Evolutionary conservation across 371 early-diverging fungal species (phyloP), one percentile per base, ranked within the genome.

Genomic region (Saksenaea oblongispora): DNA sequence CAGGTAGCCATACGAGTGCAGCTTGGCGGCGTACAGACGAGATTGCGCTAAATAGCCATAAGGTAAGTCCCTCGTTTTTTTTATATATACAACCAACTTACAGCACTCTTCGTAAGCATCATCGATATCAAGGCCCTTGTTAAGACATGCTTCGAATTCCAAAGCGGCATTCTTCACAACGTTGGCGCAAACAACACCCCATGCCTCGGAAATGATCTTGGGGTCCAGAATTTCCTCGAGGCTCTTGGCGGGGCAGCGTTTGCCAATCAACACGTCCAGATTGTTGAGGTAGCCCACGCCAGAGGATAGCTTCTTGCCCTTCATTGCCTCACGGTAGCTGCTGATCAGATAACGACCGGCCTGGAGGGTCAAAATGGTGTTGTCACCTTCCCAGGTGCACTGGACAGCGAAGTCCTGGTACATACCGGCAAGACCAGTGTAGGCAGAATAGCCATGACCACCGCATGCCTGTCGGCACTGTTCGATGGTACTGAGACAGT

Each of bases 301-400:
- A 56, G 83, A 86, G 18, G 93, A 87, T 62, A 92, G 84, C 31
- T 85, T 80, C 77, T 90, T 89, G 62, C 93, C 93, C 54, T 85
- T 85, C 55, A 85, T 77, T 34, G 91, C 89, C 53, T 92, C 93
- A 34, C 89, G 87, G 71, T 91, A 93, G 57, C 91, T 89, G 62
- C 83, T 79, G 56, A 96, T 89, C 61, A 96, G 80, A 70, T 93
- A 96, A 65, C 96, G 89, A 51, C 95, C 95, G 31, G 92, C 84
- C 71, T 96, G 96, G 58, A 95, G 85, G 4, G 94, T 93, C 73
- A 95, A 78, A 56, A 96, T 92, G 58, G 95, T 95, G 73, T 95
- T 95, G 76, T 93, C 93, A 65, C 93, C 93, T 71, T 92, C 95
- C 95, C 95, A 94, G 34, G 95, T 94, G 79, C 95, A 95, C 66